These are phyloP conservation scores for Vaccinium myrtillus DNA, from an alignment of 148 eudicot genomes.

Conservation along the genomic window DNA sequence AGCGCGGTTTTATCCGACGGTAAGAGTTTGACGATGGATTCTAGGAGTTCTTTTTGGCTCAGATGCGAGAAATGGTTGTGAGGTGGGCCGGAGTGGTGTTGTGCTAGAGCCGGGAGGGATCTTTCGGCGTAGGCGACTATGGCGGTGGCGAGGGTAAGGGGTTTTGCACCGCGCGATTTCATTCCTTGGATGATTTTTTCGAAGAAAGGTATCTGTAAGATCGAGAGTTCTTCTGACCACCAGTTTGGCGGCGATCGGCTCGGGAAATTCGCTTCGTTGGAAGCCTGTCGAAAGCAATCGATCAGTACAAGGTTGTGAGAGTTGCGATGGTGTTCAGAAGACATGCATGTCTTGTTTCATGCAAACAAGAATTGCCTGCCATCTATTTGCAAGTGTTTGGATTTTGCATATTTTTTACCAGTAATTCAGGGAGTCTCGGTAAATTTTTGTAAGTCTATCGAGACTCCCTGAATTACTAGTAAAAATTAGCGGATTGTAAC, in stretches of 20 bases:
- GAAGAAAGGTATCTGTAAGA: conserved; percentile 64
- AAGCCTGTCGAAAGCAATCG: conserved; percentile 45
- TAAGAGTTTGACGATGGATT: conserved; percentile 54
- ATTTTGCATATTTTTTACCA: too few relatives aligned
- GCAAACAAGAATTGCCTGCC: not conserved
- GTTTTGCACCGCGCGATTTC: conserved; percentile 62
- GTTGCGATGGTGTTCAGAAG: not conserved
- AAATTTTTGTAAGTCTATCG: not conserved
- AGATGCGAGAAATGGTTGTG: not conserved
- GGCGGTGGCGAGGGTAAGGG: conserved; percentile 63
- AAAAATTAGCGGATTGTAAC: too few relatives aligned
- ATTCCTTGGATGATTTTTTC: conserved; percentile 52
- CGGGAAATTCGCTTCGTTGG: conserved; percentile 77
- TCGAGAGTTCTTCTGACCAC: conserved; percentile 88
- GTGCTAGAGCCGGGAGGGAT: conserved; percentile 58
- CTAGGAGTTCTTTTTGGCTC: conserved; percentile 50
- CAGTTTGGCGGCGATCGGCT: conserved; percentile 92
- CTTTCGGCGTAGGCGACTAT: conserved; percentile 75
- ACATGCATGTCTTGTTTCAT: not conserved
- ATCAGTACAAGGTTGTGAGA: not conserved
- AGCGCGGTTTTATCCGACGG: conserved; percentile 73
- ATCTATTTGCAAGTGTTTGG: too few relatives aligned
- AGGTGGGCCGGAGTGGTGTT: conserved; percentile 36
- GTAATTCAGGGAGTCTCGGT: not conserved
- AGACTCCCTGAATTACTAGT: too few relatives aligned